phyloP scores from a whole-genome alignment of 73 alveolate species.

The Breviolum minutum region DNA sequence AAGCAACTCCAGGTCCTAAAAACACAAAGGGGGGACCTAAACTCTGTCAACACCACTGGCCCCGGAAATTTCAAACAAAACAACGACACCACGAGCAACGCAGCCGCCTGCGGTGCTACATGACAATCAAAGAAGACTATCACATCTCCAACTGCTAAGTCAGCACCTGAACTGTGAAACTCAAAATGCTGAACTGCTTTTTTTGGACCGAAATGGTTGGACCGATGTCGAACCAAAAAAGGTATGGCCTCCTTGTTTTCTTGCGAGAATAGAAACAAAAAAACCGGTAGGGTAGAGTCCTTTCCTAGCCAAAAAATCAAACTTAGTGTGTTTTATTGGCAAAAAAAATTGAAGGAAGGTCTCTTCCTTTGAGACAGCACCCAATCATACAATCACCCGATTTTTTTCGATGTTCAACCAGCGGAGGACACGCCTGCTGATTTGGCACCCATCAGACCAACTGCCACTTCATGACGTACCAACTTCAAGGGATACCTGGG shows the following conservation, averaged over 20 bases:
- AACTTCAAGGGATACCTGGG: constrained; percentile 73
- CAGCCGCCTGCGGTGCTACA: constrained; percentile 92
- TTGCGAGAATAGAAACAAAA: no score
- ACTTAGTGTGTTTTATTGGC: background rate
- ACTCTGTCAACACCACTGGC: no score
- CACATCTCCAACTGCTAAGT: constrained; percentile 62
- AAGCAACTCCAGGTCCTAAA: no score
- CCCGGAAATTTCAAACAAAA: no score
- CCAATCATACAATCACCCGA: no score
- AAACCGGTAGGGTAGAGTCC: no score
- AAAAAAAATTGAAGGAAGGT: background rate
- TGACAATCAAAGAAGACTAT: constrained; percentile 90
- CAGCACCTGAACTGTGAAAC: constrained; percentile 65
- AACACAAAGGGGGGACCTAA: no score
- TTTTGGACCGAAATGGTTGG: no score
- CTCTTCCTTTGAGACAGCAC: background rate
- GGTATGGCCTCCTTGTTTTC: background rate
- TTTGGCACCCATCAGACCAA: constrained; percentile 88
- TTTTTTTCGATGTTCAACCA: no score
- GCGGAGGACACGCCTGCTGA: constrained; percentile 86
- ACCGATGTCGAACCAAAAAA: background rate
- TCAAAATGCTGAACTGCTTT: no score
- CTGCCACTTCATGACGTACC: constrained; percentile 47
- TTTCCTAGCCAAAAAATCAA: no score
- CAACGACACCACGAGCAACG: no score